Base-by-base conservation (phyloP, 164 flowering plant species). In the Sedum album region DNA sequence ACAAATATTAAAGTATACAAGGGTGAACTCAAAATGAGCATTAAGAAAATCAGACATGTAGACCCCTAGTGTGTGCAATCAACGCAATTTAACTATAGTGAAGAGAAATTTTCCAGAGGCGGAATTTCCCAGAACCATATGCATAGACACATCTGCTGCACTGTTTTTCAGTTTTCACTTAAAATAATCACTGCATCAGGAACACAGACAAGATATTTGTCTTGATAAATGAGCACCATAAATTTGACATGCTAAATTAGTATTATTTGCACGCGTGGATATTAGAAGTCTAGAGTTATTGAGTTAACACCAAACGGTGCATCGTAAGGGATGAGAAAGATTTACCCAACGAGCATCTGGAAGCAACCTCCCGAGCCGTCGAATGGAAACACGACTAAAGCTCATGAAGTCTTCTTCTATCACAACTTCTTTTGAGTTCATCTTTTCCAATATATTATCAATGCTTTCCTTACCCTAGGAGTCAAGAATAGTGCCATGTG, bases 301-400 rank as follows among this genome's bases (percentile, higher is more conserved):
- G 60, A 21, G 13, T 23, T 23, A 53, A 14, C 3, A 53, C 28
- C 21, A 23, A 63, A 33, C 13, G 38, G 18, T 38, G 25, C 42
- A 63, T 38, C 66, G 26, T 33, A 30, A 55, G 30, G 48, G 35
- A 72, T 17, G 26, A 35, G 35, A 25, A 0, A 70, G 68, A 53
- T 88, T 67, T 35, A 88, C 97, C 95, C 91, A 88, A 30, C 91
- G 88, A 78, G 90, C 90, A 79, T 91, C 95, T 48, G 97, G 97
- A 76, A 91, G 91, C 49, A 91, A 76, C 65, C 97, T 92, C 51
- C 97, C 97, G 68, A 91, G 76, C 39, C 97, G 72, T 9, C 93
- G 79, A 65, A 88, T 74, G 20, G 91, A 86, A 10, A 87, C 88
- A 61, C 86, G 95, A 68, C 85, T 79, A 55, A 86, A 88, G 10